These are phyloP conservation scores for Rhodofomes roseus DNA, from an alignment of 1,284 basidiomycete genomes.

Conservation along the genomic window DNA sequence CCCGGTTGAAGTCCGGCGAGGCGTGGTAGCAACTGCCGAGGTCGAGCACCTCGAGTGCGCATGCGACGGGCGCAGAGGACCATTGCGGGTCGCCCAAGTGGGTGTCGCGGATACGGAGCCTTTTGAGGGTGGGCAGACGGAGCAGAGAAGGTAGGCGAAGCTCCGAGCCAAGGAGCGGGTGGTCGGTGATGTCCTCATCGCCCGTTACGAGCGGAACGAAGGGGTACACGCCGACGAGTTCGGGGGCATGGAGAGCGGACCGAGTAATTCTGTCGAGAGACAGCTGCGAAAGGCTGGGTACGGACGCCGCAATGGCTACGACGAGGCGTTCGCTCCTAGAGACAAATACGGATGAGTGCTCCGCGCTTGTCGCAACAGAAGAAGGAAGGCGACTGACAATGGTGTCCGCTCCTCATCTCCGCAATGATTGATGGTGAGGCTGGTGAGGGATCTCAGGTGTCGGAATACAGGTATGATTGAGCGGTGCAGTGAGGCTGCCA, in stretches of 20 bases:
- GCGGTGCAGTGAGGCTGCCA: constrained; percentile 50
- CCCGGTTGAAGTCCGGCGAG: constrained; percentile 47
- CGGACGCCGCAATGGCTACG: constrained; percentile 62
- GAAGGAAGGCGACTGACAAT: constrained; percentile 44
- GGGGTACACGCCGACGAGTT: constrained; percentile 47
- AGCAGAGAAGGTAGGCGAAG: constrained; percentile 64
- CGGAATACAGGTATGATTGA: constrained; percentile 50
- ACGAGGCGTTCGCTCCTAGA: constrained; percentile 66
- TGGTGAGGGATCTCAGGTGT: constrained; percentile 39
- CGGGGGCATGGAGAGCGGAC: constrained; percentile 55
- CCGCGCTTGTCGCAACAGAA: not conserved
- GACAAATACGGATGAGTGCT: constrained; percentile 14
- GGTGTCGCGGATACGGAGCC: constrained; percentile 63
- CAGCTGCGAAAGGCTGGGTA: constrained; percentile 52
- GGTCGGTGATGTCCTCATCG: constrained; percentile 57
- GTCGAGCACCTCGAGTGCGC: constrained; percentile 54
- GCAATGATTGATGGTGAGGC: constrained; percentile 54
- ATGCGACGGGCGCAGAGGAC: constrained; percentile 43
- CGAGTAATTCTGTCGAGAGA: constrained; percentile 62
- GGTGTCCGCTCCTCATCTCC: constrained; percentile 49
- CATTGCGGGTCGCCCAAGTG: constrained; percentile 64
- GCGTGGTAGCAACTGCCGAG: constrained; percentile 56
- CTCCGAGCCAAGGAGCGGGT: constrained; percentile 50
- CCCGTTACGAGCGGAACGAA: constrained; percentile 55
- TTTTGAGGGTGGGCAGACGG: constrained; percentile 53